phyloP scores from a whole-genome alignment of 306 rosid species.

The Acmispon strigosus region DNA sequence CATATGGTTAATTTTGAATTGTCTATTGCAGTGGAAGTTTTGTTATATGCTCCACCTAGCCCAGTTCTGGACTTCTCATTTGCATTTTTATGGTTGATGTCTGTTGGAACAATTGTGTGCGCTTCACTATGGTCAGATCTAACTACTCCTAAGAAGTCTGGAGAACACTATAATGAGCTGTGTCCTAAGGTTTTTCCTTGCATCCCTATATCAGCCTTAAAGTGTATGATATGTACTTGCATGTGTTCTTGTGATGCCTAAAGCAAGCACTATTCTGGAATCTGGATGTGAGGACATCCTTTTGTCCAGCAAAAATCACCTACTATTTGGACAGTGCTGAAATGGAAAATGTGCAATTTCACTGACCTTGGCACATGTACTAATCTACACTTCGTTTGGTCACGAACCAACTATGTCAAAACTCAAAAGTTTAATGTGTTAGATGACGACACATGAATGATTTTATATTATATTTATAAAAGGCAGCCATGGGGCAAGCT shows the following conservation, averaged over 20 bases:
- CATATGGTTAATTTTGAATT: slow-evolving; percentile 26
- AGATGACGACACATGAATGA: no score
- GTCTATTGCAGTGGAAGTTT: slow-evolving; percentile 71
- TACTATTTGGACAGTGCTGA: slow-evolving; percentile 10
- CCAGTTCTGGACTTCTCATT: slow-evolving; percentile 74
- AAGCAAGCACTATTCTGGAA: neutral
- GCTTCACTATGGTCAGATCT: slow-evolving; percentile 84
- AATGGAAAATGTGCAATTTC: neutral
- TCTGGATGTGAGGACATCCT: neutral
- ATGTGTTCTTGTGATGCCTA: slow-evolving; percentile 8
- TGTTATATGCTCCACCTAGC: slow-evolving; percentile 79
- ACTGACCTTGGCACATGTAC: neutral
- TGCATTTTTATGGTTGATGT: slow-evolving; percentile 68
- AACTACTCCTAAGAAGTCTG: slow-evolving; percentile 48
- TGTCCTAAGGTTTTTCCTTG: slow-evolving; percentile 65
- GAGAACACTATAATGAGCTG: slow-evolving; percentile 70
- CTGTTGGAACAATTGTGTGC: slow-evolving; percentile 73
- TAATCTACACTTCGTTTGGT: neutral
- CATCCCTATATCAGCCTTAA: slow-evolving; percentile 24
- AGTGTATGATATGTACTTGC: slow-evolving; percentile 9
- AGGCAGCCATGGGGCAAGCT: no score
- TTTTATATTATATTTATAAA: no score
- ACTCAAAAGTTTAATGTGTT: no score
- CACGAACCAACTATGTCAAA: no score
- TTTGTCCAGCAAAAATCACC: slow-evolving; percentile 6